These are phyloP conservation scores for Boletus barrowsii DNA, from an alignment of 768 basidiomycete species.

Conservation along the genomic window DNA sequence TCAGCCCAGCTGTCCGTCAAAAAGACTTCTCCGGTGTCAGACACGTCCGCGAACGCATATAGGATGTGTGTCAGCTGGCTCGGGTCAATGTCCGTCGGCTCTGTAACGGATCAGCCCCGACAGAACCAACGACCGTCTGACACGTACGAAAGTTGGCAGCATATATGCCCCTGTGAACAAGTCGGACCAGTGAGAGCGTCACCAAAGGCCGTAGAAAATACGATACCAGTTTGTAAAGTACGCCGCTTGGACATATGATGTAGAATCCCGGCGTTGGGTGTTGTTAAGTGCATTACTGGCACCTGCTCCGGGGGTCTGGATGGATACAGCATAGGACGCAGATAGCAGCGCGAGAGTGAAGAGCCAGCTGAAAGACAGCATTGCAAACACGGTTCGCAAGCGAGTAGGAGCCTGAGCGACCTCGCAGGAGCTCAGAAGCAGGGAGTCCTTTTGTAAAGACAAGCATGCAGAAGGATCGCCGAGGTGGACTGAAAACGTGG, in stretches of 20 bases:
- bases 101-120: constrained; percentile 30
- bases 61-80: constrained; percentile 69
- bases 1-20: constrained; percentile 78
- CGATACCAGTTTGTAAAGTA: constrained; percentile 38
- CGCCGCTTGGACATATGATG: constrained; percentile 31
- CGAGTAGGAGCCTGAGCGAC: neutral
- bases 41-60: constrained; percentile 78
- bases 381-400: neutral
- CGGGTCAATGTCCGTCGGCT: constrained; percentile 61
- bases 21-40: constrained; percentile 55
- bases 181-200: neutral
- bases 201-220: neutral
- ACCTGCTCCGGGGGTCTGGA: neutral
- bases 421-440: neutral
- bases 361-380: constrained; percentile 1
- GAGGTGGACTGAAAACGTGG: constrained; percentile 4
- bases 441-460: constrained; percentile 15
- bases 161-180: too few relatives aligned
- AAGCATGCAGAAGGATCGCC: constrained; percentile 1
- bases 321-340: constrained; percentile 10
- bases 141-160: too few relatives aligned
- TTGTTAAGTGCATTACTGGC: neutral
- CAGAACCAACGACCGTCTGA: too few relatives aligned
- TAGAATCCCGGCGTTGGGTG: constrained; percentile 11
- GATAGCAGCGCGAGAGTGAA: constrained; percentile 7